Evolutionary conservation across 306 rosid genomes (phyloP).

Genomic region (Citrullus amarus): DNA sequence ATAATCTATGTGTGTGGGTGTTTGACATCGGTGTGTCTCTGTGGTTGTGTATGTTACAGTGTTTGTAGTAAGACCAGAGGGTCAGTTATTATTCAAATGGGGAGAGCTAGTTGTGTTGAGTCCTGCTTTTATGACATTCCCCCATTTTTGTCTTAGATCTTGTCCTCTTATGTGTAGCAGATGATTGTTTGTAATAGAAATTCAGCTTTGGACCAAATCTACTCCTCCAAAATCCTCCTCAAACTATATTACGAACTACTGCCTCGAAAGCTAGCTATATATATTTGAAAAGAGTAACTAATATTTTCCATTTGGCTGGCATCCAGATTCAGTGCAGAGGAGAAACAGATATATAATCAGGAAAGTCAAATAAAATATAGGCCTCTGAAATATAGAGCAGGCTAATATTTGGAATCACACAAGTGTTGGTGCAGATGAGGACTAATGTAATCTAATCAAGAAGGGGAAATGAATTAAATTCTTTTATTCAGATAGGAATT

Average conservation of each 20-base stretch:
- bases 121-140: neutral
- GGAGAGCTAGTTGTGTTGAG: neutral
- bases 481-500: neutral
- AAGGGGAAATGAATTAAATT: neutral
- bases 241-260: neutral
- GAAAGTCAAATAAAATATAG: neutral
- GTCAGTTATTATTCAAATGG: neutral
- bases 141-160: neutral
- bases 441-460: neutral
- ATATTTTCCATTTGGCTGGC: neutral
- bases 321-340: neutral
- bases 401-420: neutral
- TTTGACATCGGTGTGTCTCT: neutral
- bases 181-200: slow-evolving; percentile 3
- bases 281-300: neutral
- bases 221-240: too few relatives aligned
- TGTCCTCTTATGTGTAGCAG: neutral
- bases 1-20: slow-evolving; percentile 1
- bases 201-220: neutral
- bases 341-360: neutral
- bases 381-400: neutral
- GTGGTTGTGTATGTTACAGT: neutral
- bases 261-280: neutral
- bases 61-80: neutral
- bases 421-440: neutral